Evolutionary conservation across 805 yeast genomes (phyloP).

Genomic region (Teunomyces tritomae): DNA sequence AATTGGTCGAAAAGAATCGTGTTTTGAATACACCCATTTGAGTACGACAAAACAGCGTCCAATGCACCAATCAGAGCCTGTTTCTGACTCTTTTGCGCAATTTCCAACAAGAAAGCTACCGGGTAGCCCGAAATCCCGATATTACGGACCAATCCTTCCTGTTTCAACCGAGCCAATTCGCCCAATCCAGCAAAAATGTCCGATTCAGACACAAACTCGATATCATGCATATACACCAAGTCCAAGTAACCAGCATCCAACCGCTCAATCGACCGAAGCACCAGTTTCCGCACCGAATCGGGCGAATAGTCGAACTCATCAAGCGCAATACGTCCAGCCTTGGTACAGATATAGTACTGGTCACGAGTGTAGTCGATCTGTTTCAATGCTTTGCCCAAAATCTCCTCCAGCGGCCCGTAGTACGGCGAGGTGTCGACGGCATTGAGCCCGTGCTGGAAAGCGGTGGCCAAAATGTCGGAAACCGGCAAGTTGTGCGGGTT

Average conservation of each 20-base stretch:
- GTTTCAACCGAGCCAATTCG: constrained; percentile 57
- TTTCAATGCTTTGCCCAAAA: constrained; percentile 65
- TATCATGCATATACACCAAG: constrained; percentile 82
- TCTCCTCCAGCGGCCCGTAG: constrained; percentile 81
- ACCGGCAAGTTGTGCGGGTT: constrained; percentile 64
- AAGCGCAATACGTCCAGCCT: constrained; percentile 73
- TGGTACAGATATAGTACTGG: constrained; percentile 69
- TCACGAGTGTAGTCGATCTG: constrained; percentile 48
- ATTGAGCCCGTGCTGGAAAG: constrained; percentile 64
- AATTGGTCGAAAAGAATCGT: constrained; percentile 46
- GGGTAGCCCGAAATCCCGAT: constrained; percentile 91
- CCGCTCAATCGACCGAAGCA: constrained; percentile 63
- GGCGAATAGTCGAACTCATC: constrained; percentile 76
- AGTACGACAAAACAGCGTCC: constrained; percentile 76
- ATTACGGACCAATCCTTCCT: constrained; percentile 57
- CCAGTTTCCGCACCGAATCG: constrained; percentile 57
- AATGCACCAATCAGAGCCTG: constrained; percentile 53
- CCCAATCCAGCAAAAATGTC: constrained; percentile 61
- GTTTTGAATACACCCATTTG: constrained; percentile 82
- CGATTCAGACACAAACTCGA: constrained; percentile 67
- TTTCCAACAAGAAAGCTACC: constrained; percentile 57
- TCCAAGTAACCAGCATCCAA: constrained; percentile 71
- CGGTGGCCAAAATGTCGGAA: constrained; percentile 52
- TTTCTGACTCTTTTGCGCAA: constrained; percentile 41
- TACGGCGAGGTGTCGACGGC: constrained; percentile 93